Evolutionary conservation across 2,329 filamentous ascomycete species (phyloP).

Genomic region (Aspergillus piperis): DNA sequence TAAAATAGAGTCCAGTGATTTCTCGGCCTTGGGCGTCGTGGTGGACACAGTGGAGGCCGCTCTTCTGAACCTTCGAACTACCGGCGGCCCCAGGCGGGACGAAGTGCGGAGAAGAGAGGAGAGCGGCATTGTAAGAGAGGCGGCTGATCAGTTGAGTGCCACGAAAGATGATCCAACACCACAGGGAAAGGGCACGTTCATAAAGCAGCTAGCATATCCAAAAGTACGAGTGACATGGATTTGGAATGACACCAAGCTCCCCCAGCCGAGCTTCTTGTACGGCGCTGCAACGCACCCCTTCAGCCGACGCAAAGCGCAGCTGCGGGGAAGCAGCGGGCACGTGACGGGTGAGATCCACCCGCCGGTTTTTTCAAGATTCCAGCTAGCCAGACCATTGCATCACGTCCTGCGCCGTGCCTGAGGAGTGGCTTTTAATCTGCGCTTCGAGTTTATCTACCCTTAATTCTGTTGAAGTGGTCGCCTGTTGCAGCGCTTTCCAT

Average conservation of each 20-base stretch:
- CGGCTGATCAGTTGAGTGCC: neutral
- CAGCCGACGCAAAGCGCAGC: constrained; percentile 42
- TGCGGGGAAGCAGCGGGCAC: constrained; percentile 36
- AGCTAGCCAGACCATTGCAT: constrained; percentile 2
- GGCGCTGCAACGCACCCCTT: constrained; percentile 14
- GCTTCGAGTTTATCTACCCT: neutral
- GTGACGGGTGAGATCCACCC: constrained; percentile 17
- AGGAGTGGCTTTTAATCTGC: neutral
- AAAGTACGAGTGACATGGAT: neutral
- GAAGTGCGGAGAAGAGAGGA: constrained; percentile 44
- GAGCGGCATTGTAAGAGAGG: constrained; percentile 33
- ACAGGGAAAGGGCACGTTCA: neutral
- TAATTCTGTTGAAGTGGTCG: neutral
- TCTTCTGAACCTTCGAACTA: constrained; percentile 31
- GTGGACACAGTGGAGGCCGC: constrained; percentile 33
- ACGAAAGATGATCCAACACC: constrained; percentile 14
- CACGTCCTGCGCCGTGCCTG: neutral
- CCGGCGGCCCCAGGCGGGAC: constrained; percentile 35
- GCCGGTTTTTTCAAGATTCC: constrained; percentile 5
- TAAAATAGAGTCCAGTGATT: constrained; percentile 71
- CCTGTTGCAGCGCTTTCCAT: neutral
- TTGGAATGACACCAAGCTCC: neutral
- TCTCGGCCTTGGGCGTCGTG: constrained; percentile 28
- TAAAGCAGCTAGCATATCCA: constrained; percentile 15
- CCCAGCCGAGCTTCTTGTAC: constrained; percentile 15